These are phyloP conservation scores for Corylus americana DNA, from an alignment of 306 rosid genomes.

Conservation along the genomic window DNA sequence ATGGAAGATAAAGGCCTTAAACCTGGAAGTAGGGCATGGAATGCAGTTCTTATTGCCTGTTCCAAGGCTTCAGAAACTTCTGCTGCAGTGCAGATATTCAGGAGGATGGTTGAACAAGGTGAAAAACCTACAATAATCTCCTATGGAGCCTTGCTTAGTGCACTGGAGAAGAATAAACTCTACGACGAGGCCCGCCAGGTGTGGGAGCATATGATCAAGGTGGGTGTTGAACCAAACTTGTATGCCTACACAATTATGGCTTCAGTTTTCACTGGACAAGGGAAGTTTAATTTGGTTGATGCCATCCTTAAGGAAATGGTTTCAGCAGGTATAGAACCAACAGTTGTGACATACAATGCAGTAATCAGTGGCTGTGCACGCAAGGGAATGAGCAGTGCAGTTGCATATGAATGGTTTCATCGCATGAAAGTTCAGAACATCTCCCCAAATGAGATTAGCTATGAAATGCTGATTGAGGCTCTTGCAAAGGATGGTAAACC, in stretches of 20 bases:
- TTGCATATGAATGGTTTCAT: conserved; percentile 93
- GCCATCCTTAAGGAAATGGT: conserved; percentile 68
- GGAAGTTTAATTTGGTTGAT: conserved; percentile 75
- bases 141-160: conserved; percentile 89
- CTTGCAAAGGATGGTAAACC: conserved; percentile 87
- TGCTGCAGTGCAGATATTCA: conserved; percentile 73
- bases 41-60: conserved; percentile 90
- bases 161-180: conserved; percentile 90
- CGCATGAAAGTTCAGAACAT: conserved; percentile 71
- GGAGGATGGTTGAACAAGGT: conserved; percentile 94
- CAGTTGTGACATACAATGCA: conserved; percentile 85
- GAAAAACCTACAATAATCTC: conserved; percentile 85
- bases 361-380: conserved; percentile 74
- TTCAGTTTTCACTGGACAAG: conserved; percentile 79
- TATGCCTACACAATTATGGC: conserved; percentile 91
- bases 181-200: conserved; percentile 81
- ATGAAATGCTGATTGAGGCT: conserved; percentile 84
- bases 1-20: conserved; percentile 95
- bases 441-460: conserved; percentile 69
- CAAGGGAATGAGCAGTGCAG: conserved; percentile 55
- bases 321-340: conserved; percentile 62
- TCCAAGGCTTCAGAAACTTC: conserved; percentile 88
- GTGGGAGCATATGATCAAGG: conserved; percentile 88
- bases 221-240: conserved; percentile 73
- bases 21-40: conserved; percentile 88